These are phyloP conservation scores for Ilex aquifolium DNA, from an alignment of 257 asterid genomes.

Conservation along the genomic window DNA sequence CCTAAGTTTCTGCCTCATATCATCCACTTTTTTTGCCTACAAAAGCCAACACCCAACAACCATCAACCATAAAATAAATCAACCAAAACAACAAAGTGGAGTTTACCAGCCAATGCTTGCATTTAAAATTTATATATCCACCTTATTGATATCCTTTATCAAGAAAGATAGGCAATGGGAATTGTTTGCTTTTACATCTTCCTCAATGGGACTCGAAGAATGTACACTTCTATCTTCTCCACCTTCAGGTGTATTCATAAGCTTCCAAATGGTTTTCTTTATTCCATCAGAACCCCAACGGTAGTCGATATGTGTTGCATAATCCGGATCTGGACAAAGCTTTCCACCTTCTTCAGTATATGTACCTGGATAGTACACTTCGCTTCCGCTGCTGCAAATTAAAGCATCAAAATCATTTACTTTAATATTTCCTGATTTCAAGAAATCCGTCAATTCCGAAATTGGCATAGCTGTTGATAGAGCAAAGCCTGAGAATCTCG, in stretches of 20 bases:
- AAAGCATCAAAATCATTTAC: conserved; percentile 64
- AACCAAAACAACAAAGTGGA: neutral
- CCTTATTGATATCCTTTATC: conserved; percentile 63
- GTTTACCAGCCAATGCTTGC: neutral
- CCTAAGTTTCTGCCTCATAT: conserved; percentile 81
- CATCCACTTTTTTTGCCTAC: conserved; percentile 78
- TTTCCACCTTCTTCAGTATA: conserved; percentile 44
- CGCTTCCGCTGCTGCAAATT: conserved; percentile 80
- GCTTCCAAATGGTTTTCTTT: conserved; percentile 73
- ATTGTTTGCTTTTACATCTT: conserved; percentile 57
- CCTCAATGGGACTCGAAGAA: conserved; percentile 27
- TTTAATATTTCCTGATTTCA: conserved; percentile 48
- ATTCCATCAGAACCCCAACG: conserved; percentile 88
- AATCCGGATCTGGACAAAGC: conserved; percentile 55
- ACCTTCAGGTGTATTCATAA: conserved; percentile 48
- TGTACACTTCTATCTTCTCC: conserved; percentile 20
- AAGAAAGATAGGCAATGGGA: conserved; percentile 69
- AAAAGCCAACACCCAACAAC: conserved; percentile 1
- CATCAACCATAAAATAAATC: neutral
- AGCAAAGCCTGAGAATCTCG: conserved; percentile 55
- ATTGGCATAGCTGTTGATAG: conserved; percentile 75
- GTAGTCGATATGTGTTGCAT: conserved; percentile 69
- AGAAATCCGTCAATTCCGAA: conserved; percentile 40
- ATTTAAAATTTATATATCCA: conserved; percentile 3
- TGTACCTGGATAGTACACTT: conserved; percentile 66